Evolutionary conservation across 306 rosid species (phyloP).

Genomic region (Pyrus betulifolia): DNA sequence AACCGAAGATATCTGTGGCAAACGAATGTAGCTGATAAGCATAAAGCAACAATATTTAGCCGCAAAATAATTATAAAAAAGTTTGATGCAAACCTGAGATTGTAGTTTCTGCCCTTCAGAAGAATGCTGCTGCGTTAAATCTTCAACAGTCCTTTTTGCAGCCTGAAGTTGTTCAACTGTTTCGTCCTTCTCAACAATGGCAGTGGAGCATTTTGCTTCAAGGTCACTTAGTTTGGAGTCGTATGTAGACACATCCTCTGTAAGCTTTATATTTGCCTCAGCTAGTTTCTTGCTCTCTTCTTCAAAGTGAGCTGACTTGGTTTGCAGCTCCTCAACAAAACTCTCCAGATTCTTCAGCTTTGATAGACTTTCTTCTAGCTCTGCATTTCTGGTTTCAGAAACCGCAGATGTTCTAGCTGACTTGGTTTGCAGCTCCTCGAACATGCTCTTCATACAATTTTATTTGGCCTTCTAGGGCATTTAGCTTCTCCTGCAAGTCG

Average conservation of each 20-base stretch:
- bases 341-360: slow-evolving; percentile 60
- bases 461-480: slow-evolving; percentile 40
- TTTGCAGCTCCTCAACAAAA: slow-evolving; percentile 53
- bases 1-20: slow-evolving; percentile 62
- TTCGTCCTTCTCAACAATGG: slow-evolving; percentile 52
- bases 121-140: slow-evolving; percentile 45
- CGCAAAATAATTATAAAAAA: background rate
- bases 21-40: background rate
- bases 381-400: slow-evolving; percentile 37
- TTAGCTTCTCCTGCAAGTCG: slow-evolving; percentile 59
- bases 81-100: slow-evolving; percentile 57
- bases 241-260: slow-evolving; percentile 39
- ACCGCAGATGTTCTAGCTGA: slow-evolving; percentile 19
- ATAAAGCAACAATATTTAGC: background rate
- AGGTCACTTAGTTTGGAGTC: slow-evolving; percentile 57
- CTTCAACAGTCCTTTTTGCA: slow-evolving; percentile 41
- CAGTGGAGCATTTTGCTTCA: slow-evolving; percentile 38
- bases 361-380: slow-evolving; percentile 50
- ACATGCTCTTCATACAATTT: slow-evolving; percentile 41
- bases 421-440: slow-evolving; percentile 4
- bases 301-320: slow-evolving; percentile 47
- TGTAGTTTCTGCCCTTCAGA: slow-evolving; percentile 60
- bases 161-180: slow-evolving; percentile 39
- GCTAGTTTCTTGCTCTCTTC: slow-evolving; percentile 44
- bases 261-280: slow-evolving; percentile 56